Percentiles rank a stretch among this genome's conserved stretches.
phyloP scores from a whole-genome alignment of 805 yeast species.

The Wilhelminamyces savonicus region DNA sequence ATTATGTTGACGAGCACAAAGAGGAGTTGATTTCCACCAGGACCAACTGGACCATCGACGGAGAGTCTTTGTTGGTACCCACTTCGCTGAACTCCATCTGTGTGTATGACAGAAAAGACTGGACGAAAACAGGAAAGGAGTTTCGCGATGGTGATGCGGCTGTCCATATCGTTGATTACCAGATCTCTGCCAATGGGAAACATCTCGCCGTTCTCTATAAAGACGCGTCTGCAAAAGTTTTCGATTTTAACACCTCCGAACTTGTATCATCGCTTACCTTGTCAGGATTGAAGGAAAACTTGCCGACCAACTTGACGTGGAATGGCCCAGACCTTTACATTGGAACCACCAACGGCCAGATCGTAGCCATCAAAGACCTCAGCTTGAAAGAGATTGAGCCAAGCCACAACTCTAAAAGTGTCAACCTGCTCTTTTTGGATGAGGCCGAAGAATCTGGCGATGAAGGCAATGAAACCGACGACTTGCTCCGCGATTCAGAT shows the following conservation, averaged over 20 bases:
- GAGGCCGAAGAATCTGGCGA: conserved; percentile 21
- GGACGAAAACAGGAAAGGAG: conserved; percentile 12
- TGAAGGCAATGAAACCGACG: conserved; percentile 15
- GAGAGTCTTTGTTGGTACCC: conserved; percentile 66
- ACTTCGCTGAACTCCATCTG: conserved; percentile 42
- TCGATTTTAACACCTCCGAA: conserved; percentile 36
- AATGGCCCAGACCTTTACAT: conserved; percentile 23
- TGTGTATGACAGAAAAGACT: conserved; percentile 36
- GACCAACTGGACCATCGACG: conserved; percentile 66
- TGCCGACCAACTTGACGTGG: conserved; percentile 25
- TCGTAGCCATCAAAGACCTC: conserved; percentile 16
- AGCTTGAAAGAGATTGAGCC: conserved; percentile 2
- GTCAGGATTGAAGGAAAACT: conserved; percentile 1
- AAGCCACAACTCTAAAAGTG: conserved; percentile 8
- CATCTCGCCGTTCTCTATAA: conserved; percentile 53
- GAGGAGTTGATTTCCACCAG: conserved; percentile 45
- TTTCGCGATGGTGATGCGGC: conserved; percentile 8
- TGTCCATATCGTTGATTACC: conserved; percentile 40
- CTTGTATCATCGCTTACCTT: neutral
- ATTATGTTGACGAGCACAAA: conserved; percentile 35
- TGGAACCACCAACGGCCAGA: conserved; percentile 40
- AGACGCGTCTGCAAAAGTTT: conserved; percentile 47
- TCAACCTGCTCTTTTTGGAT: conserved; percentile 6
- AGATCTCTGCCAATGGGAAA: conserved; percentile 58
- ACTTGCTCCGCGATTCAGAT: conserved; percentile 8